Percentiles rank a stretch among this genome's conserved stretches.
Evolutionary conservation across 2,329 filamentous ascomycete genomes (phyloP).

Genomic region (Pyrenophora teres): DNA sequence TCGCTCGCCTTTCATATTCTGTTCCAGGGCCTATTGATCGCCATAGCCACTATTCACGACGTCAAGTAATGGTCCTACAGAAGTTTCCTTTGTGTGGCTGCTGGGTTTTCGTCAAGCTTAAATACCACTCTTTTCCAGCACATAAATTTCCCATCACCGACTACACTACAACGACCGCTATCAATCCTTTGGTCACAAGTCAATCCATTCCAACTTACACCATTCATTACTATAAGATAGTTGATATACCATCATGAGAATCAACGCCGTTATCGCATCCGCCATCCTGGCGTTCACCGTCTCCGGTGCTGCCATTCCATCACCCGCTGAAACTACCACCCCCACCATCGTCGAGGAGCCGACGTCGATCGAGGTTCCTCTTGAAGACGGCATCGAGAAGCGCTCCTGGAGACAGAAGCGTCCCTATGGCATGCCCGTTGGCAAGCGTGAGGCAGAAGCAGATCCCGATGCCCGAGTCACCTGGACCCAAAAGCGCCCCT

Average conservation of each 20-base stretch:
- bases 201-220: conserved; percentile 12
- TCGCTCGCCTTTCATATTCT: conserved; percentile 14
- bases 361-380: background rate
- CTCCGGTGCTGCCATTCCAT: conserved; percentile 48
- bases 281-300: conserved; percentile 50
- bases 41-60: conserved; percentile 25
- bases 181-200: conserved; percentile 13
- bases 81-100: conserved; percentile 8
- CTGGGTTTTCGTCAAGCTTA: conserved; percentile 8
- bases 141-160: conserved; percentile 11
- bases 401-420: background rate
- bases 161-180: conserved; percentile 13
- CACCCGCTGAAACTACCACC: conserved; percentile 23
- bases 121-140: conserved; percentile 11
- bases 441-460: conserved; percentile 44
- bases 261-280: conserved; percentile 50
- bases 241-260: conserved; percentile 53
- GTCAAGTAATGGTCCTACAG: conserved; percentile 6
- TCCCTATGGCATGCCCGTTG: conserved; percentile 19
- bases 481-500: conserved; percentile 1
- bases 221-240: conserved; percentile 25
- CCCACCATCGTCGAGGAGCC: conserved; percentile 10
- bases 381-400: background rate
- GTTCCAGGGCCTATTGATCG: conserved; percentile 18
- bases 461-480: conserved; percentile 1